Conservation (phyloP, 768 basidiomycete genomes). For the Podaxis sp. region DNA sequence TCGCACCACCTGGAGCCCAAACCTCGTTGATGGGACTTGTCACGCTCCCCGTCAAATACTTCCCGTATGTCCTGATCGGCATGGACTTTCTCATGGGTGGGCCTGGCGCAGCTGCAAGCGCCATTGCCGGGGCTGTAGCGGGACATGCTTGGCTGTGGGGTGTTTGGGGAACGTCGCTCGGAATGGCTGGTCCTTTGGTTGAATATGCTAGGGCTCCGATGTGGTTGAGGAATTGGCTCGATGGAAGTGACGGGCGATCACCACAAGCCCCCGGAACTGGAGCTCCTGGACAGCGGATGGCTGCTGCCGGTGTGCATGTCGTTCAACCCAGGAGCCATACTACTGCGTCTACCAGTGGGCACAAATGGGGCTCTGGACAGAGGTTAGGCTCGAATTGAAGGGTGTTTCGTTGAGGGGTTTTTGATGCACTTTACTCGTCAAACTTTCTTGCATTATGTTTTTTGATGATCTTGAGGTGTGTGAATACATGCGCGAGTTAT, state of each 20-base stretch:
- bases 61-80: constrained; percentile 71
- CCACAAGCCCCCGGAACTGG: constrained; percentile 24
- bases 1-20: constrained; percentile 63
- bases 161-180: constrained; percentile 47
- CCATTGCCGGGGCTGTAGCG: constrained; percentile 67
- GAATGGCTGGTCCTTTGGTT: constrained; percentile 38
- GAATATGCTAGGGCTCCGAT: constrained; percentile 49
- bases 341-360: constrained; percentile 18
- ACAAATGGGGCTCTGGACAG: constrained; percentile 55
- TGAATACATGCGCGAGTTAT: neutral
- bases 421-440: neutral
- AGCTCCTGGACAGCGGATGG: constrained; percentile 30
- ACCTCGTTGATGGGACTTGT: constrained; percentile 81
- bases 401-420: neutral
- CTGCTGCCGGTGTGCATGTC: constrained; percentile 54
- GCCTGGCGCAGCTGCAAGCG: constrained; percentile 48
- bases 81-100: constrained; percentile 71
- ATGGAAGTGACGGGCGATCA: constrained; percentile 31
- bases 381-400: constrained; percentile 28
- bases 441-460: neutral
- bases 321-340: constrained; percentile 46
- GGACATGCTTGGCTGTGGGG: constrained; percentile 85
- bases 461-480: neutral
- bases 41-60: constrained; percentile 67
- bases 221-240: constrained; percentile 56